phyloP scores from a whole-genome alignment of 768 basidiomycete species.

The Filobasidium floriforme region DNA sequence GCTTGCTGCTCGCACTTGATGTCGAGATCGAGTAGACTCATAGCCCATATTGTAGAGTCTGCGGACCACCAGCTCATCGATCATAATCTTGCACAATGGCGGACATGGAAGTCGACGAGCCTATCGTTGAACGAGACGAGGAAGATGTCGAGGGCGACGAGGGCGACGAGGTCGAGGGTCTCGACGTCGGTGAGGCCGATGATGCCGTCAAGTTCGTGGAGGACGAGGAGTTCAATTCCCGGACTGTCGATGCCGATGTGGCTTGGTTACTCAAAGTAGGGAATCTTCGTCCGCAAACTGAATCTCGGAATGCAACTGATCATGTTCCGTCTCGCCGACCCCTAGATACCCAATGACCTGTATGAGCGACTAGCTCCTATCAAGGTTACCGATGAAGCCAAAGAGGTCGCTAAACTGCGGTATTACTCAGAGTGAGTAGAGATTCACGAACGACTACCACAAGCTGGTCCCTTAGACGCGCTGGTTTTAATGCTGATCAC shows the following conservation, averaged over 20 bases:
- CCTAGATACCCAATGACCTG: not conserved
- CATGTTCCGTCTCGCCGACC: not conserved
- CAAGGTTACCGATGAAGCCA: not conserved
- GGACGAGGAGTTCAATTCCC: not conserved
- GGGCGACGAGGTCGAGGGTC: not conserved
- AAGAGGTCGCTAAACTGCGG: not conserved
- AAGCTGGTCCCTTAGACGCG: too few relatives aligned
- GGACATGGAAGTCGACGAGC: slow-evolving; percentile 1
- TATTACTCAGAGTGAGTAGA: not conserved
- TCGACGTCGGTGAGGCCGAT: slow-evolving; percentile 9
- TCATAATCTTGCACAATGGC: not conserved
- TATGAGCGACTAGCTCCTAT: slow-evolving; percentile 2
- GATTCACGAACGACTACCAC: not conserved
- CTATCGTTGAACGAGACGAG: slow-evolving; percentile 1
- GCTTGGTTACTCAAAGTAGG: slow-evolving; percentile 1
- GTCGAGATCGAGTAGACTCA: too few relatives aligned
- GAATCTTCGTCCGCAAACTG: too few relatives aligned
- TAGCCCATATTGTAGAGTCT: not conserved
- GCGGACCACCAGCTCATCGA: not conserved
- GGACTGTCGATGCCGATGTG: not conserved
- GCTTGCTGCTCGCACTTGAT: too few relatives aligned
- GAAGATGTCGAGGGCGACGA: not conserved
- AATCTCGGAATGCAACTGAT: not conserved
- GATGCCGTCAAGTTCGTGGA: slow-evolving; percentile 11
- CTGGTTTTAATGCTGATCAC: not conserved